Conservation (phyloP, 345 rosid genomes). For the Pistacia atlantica region DNA sequence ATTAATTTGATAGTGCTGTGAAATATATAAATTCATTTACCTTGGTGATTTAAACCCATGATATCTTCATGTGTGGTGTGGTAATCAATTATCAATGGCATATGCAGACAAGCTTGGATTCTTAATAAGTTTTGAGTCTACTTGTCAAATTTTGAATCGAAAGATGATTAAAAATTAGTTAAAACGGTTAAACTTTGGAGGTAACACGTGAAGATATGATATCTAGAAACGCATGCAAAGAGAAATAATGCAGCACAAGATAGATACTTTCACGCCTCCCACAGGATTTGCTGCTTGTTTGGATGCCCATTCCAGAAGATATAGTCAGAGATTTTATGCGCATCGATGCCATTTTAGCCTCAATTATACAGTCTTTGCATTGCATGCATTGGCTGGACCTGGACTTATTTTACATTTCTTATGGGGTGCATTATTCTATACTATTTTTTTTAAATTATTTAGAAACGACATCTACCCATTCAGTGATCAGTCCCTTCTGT, state of each 20-base stretch:
- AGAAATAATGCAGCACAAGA: conserved; percentile 1
- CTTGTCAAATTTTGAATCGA: too few relatives aligned
- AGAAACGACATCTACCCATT: neutral
- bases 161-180: neutral
- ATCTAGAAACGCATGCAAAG: conserved; percentile 14
- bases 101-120: neutral
- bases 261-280: conserved; percentile 15
- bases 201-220: conserved; percentile 12
- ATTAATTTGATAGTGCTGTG: neutral
- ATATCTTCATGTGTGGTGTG: neutral
- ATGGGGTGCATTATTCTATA: neutral
- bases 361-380: neutral
- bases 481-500: neutral
- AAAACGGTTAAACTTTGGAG: neutral
- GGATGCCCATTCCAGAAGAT: conserved; percentile 9
- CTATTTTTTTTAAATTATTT: neutral
- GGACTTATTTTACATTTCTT: neutral
- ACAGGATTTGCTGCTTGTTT: conserved; percentile 27
- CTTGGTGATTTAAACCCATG: neutral
- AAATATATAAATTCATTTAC: too few relatives aligned
- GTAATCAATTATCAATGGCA: neutral
- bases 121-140: neutral
- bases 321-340: conserved; percentile 21
- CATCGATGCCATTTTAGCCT: neutral
- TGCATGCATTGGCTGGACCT: neutral